These are phyloP conservation scores for Penicillium digitatum DNA, from an alignment of 2,329 filamentous ascomycete species.

Conservation along the genomic window DNA sequence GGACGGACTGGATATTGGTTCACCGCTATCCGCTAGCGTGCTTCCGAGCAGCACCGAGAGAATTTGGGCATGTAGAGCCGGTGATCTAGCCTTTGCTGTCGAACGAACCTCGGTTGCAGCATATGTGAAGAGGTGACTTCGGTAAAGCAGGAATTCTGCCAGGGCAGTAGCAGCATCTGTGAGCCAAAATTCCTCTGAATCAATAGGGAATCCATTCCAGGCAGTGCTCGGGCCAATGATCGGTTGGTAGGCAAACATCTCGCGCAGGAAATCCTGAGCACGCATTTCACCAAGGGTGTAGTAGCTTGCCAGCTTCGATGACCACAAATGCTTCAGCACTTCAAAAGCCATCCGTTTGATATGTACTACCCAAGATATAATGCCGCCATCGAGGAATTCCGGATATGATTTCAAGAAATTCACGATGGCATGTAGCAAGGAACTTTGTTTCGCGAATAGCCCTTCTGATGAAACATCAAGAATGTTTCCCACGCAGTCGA, in stretches of 20 bases:
- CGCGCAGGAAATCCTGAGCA: conserved; percentile 73
- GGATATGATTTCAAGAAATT: conserved; percentile 67
- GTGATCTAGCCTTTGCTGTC: conserved; percentile 65
- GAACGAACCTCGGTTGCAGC: conserved; percentile 78
- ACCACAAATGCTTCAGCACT: conserved; percentile 78
- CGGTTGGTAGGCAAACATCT: conserved; percentile 66
- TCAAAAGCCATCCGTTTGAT: conserved; percentile 66
- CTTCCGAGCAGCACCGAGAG: conserved; percentile 67
- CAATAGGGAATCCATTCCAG: conserved; percentile 68
- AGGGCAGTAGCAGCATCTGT: conserved; percentile 65
- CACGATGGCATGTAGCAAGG: conserved; percentile 79
- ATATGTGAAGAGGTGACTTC: conserved; percentile 78
- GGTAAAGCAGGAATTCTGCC: conserved; percentile 70
- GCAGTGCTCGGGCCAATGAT: conserved; percentile 64
- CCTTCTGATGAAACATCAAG: conserved; percentile 66
- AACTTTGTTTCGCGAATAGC: conserved; percentile 66
- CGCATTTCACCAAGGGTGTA: conserved; percentile 77
- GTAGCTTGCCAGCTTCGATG: conserved; percentile 69
- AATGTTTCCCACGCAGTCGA: conserved; percentile 68
- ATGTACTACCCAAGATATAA: conserved; percentile 65
- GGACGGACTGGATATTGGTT: conserved; percentile 64
- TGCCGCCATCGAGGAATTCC: conserved; percentile 56
- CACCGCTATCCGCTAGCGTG: conserved; percentile 63
- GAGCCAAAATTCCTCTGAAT: conserved; percentile 63
- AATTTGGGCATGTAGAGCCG: conserved; percentile 65